A percentile compares a stretch with the other conserved stretches of the same genome.
phyloP scores from a whole-genome alignment of 1,284 basidiomycete species.

The Fomitopsis pinicola region DNA sequence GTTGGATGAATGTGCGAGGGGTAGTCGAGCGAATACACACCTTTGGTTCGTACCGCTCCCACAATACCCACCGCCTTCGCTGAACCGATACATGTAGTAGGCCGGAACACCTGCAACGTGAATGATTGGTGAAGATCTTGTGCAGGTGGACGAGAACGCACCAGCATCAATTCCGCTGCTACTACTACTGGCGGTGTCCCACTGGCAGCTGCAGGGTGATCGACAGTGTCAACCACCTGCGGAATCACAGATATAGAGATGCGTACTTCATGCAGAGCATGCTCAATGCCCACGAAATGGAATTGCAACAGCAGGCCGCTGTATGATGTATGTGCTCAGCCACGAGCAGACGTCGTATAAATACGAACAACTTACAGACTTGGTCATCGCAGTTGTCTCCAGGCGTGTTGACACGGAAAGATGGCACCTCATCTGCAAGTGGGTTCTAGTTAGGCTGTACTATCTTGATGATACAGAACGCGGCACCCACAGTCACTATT shows the following conservation, averaged over 20 bases:
- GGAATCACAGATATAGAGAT: neutral
- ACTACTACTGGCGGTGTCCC: slow-evolving; percentile 1
- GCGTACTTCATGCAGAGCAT: slow-evolving; percentile 18
- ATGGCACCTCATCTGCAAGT: slow-evolving; percentile 11
- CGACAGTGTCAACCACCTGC: neutral
- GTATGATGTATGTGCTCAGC: neutral
- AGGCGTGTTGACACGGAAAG: slow-evolving; percentile 6
- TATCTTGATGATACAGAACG: neutral
- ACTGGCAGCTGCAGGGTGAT: slow-evolving; percentile 11
- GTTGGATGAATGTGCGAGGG: neutral
- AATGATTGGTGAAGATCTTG: neutral
- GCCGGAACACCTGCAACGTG: slow-evolving; percentile 3
- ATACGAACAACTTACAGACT: slow-evolving; percentile 9
- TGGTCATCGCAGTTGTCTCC: slow-evolving; percentile 17
- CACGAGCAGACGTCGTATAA: too few relatives aligned
- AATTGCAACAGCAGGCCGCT: slow-evolving; percentile 18
- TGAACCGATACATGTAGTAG: slow-evolving; percentile 5
- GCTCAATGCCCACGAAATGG: slow-evolving; percentile 14
- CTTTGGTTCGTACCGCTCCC: slow-evolving; percentile 5
- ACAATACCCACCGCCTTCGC: neutral
- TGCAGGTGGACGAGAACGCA: neutral
- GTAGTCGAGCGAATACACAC: neutral
- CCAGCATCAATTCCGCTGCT: slow-evolving; percentile 11
- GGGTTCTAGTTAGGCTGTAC: neutral
- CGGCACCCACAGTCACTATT: slow-evolving; percentile 1